Percentiles rank a stretch among this genome's conserved stretches.
These are phyloP conservation scores for Neocucurbitaria cava DNA, from an alignment of 2,329 filamentous ascomycete species.

Conservation along the genomic window DNA sequence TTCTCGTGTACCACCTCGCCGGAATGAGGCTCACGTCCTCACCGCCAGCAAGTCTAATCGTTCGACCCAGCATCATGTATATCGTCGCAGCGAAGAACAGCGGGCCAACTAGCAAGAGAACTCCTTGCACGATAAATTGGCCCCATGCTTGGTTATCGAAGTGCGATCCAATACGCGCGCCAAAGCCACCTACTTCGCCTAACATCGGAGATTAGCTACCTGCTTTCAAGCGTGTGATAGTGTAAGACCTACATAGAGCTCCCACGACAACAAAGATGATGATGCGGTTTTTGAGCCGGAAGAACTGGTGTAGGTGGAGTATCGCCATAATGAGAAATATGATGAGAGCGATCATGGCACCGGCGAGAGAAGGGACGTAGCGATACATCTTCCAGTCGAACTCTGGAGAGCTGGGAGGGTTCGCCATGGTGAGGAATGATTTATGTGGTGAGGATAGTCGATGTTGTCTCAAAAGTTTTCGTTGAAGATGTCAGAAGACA, in stretches of 20 bases:
- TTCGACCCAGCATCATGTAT: conserved; percentile 55
- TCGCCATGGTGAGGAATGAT: conserved; percentile 22
- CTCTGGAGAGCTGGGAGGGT: conserved; percentile 22
- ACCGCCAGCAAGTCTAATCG: conserved; percentile 41
- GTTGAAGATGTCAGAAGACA: background rate
- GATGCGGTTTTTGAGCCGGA: conserved; percentile 23
- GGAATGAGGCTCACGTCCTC: conserved; percentile 35
- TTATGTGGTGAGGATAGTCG: background rate
- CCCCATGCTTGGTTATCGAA: conserved; percentile 45
- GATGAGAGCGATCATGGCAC: conserved; percentile 30
- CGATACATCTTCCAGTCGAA: conserved; percentile 47
- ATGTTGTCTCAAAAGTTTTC: background rate
- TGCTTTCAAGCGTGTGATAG: background rate
- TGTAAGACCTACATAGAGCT: conserved; percentile 27
- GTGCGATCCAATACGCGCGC: conserved; percentile 48
- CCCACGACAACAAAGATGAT: conserved; percentile 38
- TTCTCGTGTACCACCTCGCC: conserved; percentile 37
- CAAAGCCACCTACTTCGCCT: conserved; percentile 54
- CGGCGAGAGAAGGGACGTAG: conserved; percentile 37
- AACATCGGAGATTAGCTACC: background rate
- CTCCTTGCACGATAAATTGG: conserved; percentile 53
- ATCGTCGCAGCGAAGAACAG: conserved; percentile 56
- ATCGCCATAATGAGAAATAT: conserved; percentile 31
- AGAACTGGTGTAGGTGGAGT: conserved; percentile 29
- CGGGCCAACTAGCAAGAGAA: conserved; percentile 53